These are phyloP conservation scores for Aspergillus cavernicola DNA, from an alignment of 495 filamentous ascomycete genomes.

Conservation along the genomic window DNA sequence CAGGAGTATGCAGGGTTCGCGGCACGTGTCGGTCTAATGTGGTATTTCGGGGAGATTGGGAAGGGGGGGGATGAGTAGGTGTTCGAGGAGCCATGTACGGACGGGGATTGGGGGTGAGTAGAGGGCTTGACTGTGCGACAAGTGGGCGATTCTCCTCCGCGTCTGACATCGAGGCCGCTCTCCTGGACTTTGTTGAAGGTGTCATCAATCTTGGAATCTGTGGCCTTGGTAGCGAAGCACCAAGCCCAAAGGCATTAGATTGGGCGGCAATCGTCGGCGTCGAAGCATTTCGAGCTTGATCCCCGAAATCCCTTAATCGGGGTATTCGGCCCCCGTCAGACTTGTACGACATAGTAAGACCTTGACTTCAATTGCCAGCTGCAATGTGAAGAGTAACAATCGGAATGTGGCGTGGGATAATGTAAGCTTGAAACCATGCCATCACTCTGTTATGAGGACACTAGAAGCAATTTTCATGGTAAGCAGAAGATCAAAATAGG, in stretches of 20 bases:
- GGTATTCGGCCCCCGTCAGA: constrained; percentile 33
- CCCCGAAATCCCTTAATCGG: constrained; percentile 24
- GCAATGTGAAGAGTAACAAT: constrained; percentile 28
- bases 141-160: constrained; percentile 26
- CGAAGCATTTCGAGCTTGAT: constrained; percentile 27
- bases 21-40: constrained; percentile 16
- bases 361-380: constrained; percentile 22
- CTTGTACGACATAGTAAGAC: constrained; percentile 39
- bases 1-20: constrained; percentile 21
- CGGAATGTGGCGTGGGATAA: constrained; percentile 19
- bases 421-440: constrained; percentile 35
- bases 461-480: constrained; percentile 4
- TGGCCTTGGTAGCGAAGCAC: constrained; percentile 21
- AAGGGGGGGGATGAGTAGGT: constrained; percentile 19
- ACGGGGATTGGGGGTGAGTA: constrained; percentile 23
- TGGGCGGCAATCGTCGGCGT: constrained; percentile 18
- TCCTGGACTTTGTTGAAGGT: constrained; percentile 21
- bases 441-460: constrained; percentile 10
- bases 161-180: constrained; percentile 29
- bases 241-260: constrained; percentile 14
- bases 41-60: constrained; percentile 1
- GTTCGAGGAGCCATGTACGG: constrained; percentile 33
- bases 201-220: constrained; percentile 29
- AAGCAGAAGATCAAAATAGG: not conserved
- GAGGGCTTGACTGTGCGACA: constrained; percentile 20